Evolutionary conservation across 495 filamentous ascomycete species (phyloP).

Genomic region (Oleoguttula mirabilis): DNA sequence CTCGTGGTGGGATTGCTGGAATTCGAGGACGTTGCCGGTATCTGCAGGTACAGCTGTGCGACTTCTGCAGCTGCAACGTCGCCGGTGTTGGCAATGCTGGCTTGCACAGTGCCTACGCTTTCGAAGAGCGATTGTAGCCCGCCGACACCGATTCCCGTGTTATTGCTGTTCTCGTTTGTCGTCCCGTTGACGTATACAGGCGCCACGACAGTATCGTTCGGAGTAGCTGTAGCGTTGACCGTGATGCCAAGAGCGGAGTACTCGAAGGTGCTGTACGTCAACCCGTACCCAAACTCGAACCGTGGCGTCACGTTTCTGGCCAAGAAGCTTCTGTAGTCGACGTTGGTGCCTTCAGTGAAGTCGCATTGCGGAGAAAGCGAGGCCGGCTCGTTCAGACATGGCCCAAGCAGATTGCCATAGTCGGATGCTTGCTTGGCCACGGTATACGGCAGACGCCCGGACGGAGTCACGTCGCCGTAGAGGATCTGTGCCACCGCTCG

Average conservation of each 20-base stretch:
- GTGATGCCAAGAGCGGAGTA: constrained; percentile 7
- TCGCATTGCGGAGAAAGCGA: constrained; percentile 11
- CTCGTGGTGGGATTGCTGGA: constrained; percentile 6
- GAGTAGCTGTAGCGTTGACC: constrained; percentile 10
- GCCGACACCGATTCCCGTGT: constrained; percentile 14
- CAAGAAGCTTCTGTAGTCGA: constrained; percentile 26
- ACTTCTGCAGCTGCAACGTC: constrained; percentile 15
- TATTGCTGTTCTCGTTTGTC: constrained; percentile 13
- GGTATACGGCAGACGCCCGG: constrained; percentile 22
- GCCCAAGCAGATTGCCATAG: constrained; percentile 15
- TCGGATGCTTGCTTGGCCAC: constrained; percentile 16
- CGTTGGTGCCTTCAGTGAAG: constrained; percentile 24
- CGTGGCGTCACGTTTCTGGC: constrained; percentile 18
- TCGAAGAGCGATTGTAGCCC: constrained; percentile 6
- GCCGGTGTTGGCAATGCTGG: constrained; percentile 15
- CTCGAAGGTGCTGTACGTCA: constrained; percentile 7
- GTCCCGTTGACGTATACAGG: constrained; percentile 12
- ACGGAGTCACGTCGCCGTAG: constrained; percentile 19
- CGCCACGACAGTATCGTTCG: not conserved
- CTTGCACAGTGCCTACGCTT: constrained; percentile 29
- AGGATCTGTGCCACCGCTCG: constrained; percentile 18
- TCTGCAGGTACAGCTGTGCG: constrained; percentile 21
- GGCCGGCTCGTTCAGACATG: constrained; percentile 6
- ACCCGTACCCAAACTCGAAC: constrained; percentile 23
- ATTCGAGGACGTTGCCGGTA: constrained; percentile 15